Conservation (phyloP, 495 filamentous ascomycete species). For the Aspergillus egyptiacus region DNA sequence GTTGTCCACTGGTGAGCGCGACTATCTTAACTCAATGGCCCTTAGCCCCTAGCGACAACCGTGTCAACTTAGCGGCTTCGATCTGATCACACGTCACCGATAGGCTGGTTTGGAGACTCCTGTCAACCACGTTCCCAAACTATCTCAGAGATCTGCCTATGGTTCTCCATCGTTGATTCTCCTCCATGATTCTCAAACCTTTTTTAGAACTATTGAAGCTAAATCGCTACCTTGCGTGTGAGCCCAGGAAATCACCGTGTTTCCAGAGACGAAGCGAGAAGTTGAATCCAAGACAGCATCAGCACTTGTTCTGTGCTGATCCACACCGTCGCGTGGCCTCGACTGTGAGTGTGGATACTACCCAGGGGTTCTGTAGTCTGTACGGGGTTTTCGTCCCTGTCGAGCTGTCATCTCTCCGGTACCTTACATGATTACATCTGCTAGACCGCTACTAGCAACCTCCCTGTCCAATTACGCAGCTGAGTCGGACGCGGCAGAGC, state of each 20-base stretch:
- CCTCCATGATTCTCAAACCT: background rate
- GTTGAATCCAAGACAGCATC: no score
- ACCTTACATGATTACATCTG: background rate
- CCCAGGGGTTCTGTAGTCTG: no score
- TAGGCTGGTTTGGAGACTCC: conserved; percentile 12
- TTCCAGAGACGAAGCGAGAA: no score
- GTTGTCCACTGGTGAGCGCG: background rate
- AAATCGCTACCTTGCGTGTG: no score
- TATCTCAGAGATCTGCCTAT: background rate
- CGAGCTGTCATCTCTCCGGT: conserved; percentile 3
- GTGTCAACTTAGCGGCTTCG: background rate
- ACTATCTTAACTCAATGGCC: background rate
- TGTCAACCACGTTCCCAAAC: background rate
- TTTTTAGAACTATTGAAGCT: conserved; percentile 1
- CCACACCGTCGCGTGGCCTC: no score
- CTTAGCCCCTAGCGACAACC: background rate
- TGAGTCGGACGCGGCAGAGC: background rate
- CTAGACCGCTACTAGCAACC: no score
- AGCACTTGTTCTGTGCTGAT: no score
- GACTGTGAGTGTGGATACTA: no score
- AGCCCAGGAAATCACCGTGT: no score
- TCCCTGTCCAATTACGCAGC: background rate
- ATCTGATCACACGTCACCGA: conserved; percentile 11
- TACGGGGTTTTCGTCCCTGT: background rate
- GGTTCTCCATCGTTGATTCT: background rate